Evolutionary conservation across 75 land plant species (phyloP), one percentile per base, ranked within the genome.

Genomic region (Cupressus sempervirens): DNA sequence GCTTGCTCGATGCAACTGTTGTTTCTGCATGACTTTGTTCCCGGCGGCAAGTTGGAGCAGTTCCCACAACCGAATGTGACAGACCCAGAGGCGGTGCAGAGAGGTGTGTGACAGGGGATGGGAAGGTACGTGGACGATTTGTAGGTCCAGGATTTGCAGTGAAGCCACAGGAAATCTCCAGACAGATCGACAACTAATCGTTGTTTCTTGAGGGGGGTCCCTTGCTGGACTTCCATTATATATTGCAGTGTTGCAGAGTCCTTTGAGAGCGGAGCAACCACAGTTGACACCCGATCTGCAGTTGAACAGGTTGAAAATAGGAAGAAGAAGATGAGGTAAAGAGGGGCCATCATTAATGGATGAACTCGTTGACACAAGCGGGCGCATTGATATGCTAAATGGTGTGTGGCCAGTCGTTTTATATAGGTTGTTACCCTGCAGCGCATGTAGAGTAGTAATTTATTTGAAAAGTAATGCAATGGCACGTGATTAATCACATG

Each of bases 191-290:
- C 26, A 34, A 77, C 88, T 45, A 89, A 76, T 26, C 77, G 68
- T 34, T 50, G 23, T 11, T 86, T 82, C 0, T 15, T 36, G 9
- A 77, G 79, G 8, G 84, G 88, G 14, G 83, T 43, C 34, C 82
- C 81, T 10, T 72, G 75, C 26, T 26, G 3, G 41, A 90, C 29
- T 3, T 15, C 20, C 45, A 86, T 56, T 0, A 87, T 72, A 32
- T 90, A 86, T 40, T 90, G 88, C 8, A n/a, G 79, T 0, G 88
- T 85, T 0, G 87, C 40, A 15, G 74, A 20, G 29, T 90, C 91
- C 67, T 85, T 87, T 29, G 87, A 30, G 50, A 90, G 75, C 1
- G 87, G 87, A 16, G 34, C 82, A 15, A 13, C 14, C 38, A 36
- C 36, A 32, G 40, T 12, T 13, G 1, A 12, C 16, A 75, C 0